A percentile compares a stretch with the other conserved stretches of the same genome.
phyloP scores from a whole-genome alignment of 306 rosid species.

The Inga oerstediana region DNA sequence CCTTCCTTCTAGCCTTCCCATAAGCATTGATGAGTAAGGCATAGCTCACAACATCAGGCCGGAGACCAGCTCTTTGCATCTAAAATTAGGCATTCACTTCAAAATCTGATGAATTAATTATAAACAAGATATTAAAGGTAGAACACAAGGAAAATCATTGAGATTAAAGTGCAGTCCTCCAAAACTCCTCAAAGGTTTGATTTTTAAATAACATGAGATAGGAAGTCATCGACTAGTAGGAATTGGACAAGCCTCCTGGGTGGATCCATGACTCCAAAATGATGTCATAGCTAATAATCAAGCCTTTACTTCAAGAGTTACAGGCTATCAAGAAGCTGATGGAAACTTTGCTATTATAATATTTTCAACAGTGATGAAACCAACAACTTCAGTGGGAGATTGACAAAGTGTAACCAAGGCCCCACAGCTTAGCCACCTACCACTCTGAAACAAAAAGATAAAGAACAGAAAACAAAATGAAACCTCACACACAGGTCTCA shows the following conservation, averaged over 20 bases:
- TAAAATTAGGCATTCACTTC: constrained; percentile 58
- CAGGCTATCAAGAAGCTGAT: neutral
- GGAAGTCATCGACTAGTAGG: constrained; percentile 12
- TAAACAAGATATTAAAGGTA: too few relatives aligned
- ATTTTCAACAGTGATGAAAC: neutral
- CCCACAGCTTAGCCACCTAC: neutral
- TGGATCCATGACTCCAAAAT: constrained; percentile 1
- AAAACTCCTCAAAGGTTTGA: constrained; percentile 20
- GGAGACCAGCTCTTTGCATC: constrained; percentile 97
- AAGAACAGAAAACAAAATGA: neutral
- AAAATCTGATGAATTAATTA: constrained; percentile 51
- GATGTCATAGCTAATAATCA: constrained; percentile 1
- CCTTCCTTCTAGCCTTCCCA: constrained; percentile 97
- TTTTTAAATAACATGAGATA: neutral
- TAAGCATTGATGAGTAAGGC: constrained; percentile 85
- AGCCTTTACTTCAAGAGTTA: neutral
- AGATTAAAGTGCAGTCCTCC: constrained; percentile 18
- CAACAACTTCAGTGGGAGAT: neutral
- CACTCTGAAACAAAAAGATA: neutral
- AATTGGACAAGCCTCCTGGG: constrained; percentile 7
- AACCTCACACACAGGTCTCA: neutral
- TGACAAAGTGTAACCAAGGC: neutral
- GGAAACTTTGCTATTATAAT: neutral
- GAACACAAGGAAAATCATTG: neutral
- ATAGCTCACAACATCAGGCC: constrained; percentile 91